These are phyloP conservation scores for Mycosphaerella arachidis DNA, from an alignment of 2,329 filamentous ascomycete genomes.

Conservation along the genomic window DNA sequence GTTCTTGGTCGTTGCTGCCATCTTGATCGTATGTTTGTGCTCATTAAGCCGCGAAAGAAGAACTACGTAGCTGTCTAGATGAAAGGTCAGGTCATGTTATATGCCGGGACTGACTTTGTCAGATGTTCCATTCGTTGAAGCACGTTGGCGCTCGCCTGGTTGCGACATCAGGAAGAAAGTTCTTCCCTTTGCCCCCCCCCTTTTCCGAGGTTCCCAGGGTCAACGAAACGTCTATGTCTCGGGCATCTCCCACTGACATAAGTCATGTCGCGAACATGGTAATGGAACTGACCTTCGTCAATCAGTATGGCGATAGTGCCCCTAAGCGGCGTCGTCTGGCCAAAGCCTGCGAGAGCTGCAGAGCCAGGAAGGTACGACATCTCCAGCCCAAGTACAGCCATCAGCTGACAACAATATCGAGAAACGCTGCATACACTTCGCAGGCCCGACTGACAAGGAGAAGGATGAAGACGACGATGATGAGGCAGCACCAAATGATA, in stretches of 20 bases:
- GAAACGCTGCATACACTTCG: conserved; percentile 34
- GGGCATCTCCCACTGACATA: not conserved
- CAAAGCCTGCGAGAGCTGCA: conserved; percentile 32
- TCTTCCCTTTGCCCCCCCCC: not conserved
- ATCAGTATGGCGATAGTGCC: conserved; percentile 30
- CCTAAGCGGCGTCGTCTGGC: conserved; percentile 32
- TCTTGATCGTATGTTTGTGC: not conserved
- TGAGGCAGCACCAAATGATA: conserved; percentile 1
- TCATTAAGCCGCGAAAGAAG: not conserved
- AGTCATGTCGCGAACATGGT: not conserved
- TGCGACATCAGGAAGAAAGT: not conserved
- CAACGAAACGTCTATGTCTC: not conserved
- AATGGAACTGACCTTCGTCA: conserved; percentile 33
- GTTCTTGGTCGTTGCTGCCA: conserved; percentile 32
- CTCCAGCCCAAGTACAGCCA: not conserved
- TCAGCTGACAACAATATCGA: conserved; percentile 12
- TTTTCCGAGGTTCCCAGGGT: not conserved
- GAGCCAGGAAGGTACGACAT: conserved; percentile 28
- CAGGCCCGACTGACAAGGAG: conserved; percentile 8
- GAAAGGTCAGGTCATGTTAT: not conserved
- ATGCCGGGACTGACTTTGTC: not conserved
- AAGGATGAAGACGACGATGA: conserved; percentile 8
- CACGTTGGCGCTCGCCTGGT: not conserved
- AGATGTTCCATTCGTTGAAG: not conserved
- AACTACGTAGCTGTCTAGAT: not conserved